These are phyloP conservation scores for Talaromyces ruber DNA, from an alignment of 495 filamentous ascomycete species.

Conservation along the genomic window DNA sequence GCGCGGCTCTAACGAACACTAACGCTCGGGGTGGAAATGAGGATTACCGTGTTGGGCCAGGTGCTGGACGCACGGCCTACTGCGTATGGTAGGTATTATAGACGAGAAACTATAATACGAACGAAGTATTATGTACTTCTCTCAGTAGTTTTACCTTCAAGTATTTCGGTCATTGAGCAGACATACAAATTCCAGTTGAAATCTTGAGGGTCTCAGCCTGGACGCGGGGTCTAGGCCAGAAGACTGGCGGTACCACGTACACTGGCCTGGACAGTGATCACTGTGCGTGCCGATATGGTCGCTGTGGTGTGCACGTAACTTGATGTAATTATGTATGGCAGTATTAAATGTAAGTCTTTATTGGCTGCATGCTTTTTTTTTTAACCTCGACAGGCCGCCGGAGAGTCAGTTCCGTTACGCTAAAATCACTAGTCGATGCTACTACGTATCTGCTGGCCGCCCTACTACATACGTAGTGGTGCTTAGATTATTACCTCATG, in stretches of 20 bases:
- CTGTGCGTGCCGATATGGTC: not conserved
- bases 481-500: not conserved
- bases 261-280: not conserved
- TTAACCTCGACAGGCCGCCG: slow-evolving; percentile 2
- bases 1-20: not conserved
- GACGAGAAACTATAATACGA: not conserved
- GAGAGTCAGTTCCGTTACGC: not conserved
- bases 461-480: not conserved
- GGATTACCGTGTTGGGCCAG: slow-evolving; percentile 1
- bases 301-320: not conserved
- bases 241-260: not conserved
- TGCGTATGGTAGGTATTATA: not conserved
- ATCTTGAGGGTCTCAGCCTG: not conserved
- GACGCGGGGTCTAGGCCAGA: not conserved
- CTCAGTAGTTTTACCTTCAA: too few species aligned
- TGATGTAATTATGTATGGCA: not conserved
- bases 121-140: too few species aligned
- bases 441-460: not conserved
- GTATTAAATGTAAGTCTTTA: not conserved
- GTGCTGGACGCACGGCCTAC: not conserved
- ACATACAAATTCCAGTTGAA: not conserved
- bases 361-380: not conserved
- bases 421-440: not conserved
- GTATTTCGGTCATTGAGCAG: not conserved
- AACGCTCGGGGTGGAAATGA: not conserved